Evolutionary conservation across 805 yeast genomes (phyloP).

Genomic region (Candida suzukii): DNA sequence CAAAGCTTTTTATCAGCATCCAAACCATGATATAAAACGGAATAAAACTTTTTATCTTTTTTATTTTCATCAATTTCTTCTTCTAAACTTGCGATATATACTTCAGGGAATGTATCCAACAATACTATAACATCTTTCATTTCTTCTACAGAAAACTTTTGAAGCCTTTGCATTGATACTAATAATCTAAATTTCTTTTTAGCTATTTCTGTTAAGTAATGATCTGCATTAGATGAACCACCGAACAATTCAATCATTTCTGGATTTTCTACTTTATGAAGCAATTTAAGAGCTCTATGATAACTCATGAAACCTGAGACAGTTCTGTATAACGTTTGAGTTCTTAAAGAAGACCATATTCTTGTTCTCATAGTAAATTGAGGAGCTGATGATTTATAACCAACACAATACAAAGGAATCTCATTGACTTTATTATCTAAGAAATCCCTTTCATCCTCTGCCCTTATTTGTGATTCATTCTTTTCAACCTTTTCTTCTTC

Average conservation of each 20-base stretch:
- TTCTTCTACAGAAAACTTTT: constrained; percentile 59
- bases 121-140: constrained; percentile 59
- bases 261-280: constrained; percentile 62
- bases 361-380: constrained; percentile 65
- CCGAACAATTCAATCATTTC: constrained; percentile 37
- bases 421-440: constrained; percentile 44
- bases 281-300: constrained; percentile 59
- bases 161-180: constrained; percentile 82
- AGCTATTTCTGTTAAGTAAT: constrained; percentile 67
- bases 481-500: constrained; percentile 13
- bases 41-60: constrained; percentile 32
- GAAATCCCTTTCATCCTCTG: constrained; percentile 22
- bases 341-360: constrained; percentile 80
- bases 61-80: constrained; percentile 37
- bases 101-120: constrained; percentile 65
- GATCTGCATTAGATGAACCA: constrained; percentile 39
- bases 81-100: constrained; percentile 48
- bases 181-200: constrained; percentile 72
- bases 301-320: constrained; percentile 81
- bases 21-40: constrained; percentile 61
- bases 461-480: constrained; percentile 1
- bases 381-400: constrained; percentile 61
- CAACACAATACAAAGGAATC: constrained; percentile 64
- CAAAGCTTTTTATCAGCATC: constrained; percentile 37
- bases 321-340: constrained; percentile 80